Percentiles rank a stretch among this genome's conserved stretches.
Conservation (phyloP, 2,329 filamentous ascomycete genomes). For the Helotiales sp. region DNA sequence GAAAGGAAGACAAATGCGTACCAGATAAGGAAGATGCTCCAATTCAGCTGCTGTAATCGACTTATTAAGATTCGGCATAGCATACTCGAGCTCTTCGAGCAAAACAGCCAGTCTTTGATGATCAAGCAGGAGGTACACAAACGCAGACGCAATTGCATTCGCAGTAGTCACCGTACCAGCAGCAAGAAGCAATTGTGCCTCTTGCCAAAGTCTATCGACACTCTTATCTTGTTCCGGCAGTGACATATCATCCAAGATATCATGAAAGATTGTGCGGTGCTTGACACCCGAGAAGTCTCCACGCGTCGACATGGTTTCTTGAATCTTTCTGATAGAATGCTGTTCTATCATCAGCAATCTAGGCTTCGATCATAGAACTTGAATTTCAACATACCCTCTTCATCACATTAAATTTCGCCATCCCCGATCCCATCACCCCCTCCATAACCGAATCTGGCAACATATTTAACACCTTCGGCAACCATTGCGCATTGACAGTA, state of each 20-base stretch:
- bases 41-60: constrained; percentile 35
- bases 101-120: constrained; percentile 27
- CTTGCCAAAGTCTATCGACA: constrained; percentile 37
- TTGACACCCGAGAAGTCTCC: constrained; percentile 13
- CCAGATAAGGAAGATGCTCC: constrained; percentile 43
- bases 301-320: constrained; percentile 6
- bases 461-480: constrained; percentile 2
- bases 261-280: constrained; percentile 21
- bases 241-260: constrained; percentile 36
- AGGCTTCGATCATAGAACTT: background rate
- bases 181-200: constrained; percentile 39
- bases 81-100: constrained; percentile 30
- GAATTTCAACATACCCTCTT: background rate
- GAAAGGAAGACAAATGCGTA: background rate
- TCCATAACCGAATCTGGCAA: constrained; percentile 9
- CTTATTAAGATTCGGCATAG: constrained; percentile 25
- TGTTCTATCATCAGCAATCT: background rate
- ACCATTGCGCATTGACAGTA: constrained; percentile 10
- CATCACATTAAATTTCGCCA: constrained; percentile 8
- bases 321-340: constrained; percentile 13
- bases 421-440: constrained; percentile 7
- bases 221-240: constrained; percentile 39
- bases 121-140: constrained; percentile 33
- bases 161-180: constrained; percentile 44
- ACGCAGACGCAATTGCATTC: constrained; percentile 30